A percentile compares a stretch with the other conserved stretches of the same genome.
Conservation (phyloP, 805 yeast genomes). For the Ogataea ganodermae region DNA sequence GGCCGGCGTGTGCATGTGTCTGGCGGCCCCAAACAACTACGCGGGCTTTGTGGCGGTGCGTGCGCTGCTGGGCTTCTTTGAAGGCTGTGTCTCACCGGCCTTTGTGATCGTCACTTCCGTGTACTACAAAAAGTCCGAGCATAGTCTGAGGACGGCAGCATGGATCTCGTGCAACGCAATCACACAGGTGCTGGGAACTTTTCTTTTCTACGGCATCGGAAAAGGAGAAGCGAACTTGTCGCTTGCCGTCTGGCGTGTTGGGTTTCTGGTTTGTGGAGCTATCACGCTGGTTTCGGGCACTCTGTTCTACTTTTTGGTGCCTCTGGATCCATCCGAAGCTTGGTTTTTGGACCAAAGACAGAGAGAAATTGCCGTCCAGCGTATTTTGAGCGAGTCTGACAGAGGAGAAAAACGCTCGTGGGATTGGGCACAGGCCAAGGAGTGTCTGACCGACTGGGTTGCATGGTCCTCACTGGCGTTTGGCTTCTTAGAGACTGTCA, state of each 20-base stretch:
- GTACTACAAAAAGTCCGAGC: constrained; percentile 55
- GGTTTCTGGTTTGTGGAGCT: constrained; percentile 59
- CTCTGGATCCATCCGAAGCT: constrained; percentile 44
- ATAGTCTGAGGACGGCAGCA: constrained; percentile 33
- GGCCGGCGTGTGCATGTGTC: constrained; percentile 59
- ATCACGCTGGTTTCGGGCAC: constrained; percentile 43
- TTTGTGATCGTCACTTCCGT: constrained; percentile 56
- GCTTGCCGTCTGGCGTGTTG: constrained; percentile 58
- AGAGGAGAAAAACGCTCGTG: constrained; percentile 50
- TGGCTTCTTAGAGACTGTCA: constrained; percentile 46
- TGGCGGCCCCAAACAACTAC: constrained; percentile 44
- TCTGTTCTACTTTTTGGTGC: constrained; percentile 29
- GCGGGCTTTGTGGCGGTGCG: constrained; percentile 50
- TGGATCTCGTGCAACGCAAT: constrained; percentile 48
- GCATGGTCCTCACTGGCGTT: constrained; percentile 49
- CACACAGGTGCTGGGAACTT: constrained; percentile 48
- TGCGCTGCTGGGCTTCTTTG: constrained; percentile 51
- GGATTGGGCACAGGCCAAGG: constrained; percentile 55
- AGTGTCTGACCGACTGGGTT: constrained; percentile 53
- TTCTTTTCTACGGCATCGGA: constrained; percentile 54
- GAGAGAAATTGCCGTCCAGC: constrained; percentile 13
- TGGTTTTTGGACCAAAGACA: constrained; percentile 48
- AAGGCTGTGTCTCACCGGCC: constrained; percentile 57
- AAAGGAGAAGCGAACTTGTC: constrained; percentile 35
- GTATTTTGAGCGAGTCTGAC: constrained; percentile 21